Conservation (phyloP, 352 stramenopile genomes). For the Globisporangium polare region DNA sequence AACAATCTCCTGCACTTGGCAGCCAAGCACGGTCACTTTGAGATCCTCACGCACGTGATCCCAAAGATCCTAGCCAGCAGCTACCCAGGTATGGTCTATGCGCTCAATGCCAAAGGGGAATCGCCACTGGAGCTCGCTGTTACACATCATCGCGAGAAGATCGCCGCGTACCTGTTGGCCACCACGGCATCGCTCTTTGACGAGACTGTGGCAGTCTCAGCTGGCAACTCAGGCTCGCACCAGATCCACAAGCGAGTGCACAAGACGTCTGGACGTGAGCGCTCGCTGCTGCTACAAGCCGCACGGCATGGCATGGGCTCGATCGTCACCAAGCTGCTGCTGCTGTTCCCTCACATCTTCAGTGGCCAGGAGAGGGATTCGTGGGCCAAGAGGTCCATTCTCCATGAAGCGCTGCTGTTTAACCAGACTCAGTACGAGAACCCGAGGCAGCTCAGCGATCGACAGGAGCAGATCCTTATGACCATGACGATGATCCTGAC, state of each 20-base stretch:
- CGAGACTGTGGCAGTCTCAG: not conserved
- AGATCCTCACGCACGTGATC: slow-evolving; percentile 49
- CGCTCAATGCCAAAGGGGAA: slow-evolving; percentile 20
- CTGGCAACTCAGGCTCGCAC: not conserved
- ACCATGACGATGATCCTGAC: slow-evolving; percentile 29
- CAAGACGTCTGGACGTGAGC: slow-evolving; percentile 18
- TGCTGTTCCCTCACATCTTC: slow-evolving; percentile 41
- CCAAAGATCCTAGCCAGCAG: slow-evolving; percentile 26
- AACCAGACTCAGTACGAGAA: slow-evolving; percentile 11
- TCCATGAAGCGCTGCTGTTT: slow-evolving; percentile 45
- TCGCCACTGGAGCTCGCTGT: slow-evolving; percentile 53
- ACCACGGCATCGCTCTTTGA: slow-evolving; percentile 46
- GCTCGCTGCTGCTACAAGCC: slow-evolving; percentile 48
- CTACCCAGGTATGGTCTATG: slow-evolving; percentile 26
- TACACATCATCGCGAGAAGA: slow-evolving; percentile 35
- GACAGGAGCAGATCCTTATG: slow-evolving; percentile 21
- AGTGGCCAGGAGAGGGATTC: slow-evolving; percentile 35
- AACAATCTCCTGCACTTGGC: slow-evolving; percentile 55
- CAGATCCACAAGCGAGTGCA: not conserved
- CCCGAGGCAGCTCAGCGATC: not conserved
- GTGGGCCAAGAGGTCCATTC: slow-evolving; percentile 38
- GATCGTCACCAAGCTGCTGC: slow-evolving; percentile 45
- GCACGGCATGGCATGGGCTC: slow-evolving; percentile 34
- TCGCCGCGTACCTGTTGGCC: slow-evolving; percentile 53
- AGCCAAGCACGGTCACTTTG: slow-evolving; percentile 38